Evolutionary conservation across 2,329 filamentous ascomycete genomes (phyloP), one percentile per base, ranked within the genome.

Genomic region (Cladosporium halotolerans): DNA sequence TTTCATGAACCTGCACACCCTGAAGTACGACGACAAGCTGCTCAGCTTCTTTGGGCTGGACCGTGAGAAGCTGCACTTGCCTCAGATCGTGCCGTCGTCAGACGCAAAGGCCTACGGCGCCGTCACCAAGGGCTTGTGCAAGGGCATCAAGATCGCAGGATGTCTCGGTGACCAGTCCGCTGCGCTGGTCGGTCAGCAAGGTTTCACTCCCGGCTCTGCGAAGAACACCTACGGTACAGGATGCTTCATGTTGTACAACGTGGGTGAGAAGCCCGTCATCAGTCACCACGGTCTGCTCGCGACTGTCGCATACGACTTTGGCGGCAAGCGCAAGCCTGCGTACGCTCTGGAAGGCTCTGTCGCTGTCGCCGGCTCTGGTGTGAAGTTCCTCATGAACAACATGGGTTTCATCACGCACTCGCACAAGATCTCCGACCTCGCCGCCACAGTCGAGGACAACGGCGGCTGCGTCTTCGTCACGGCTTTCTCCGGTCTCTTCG

Each of bases 151-250:
- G 51, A 91, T 93, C 60, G 82, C 86, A n/a, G 88, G 88, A 63
- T 91, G 87, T 65, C 73, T 93, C 28, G 89, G 89, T 58, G 89
- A 95, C 66, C 89, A 95, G 70, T 92, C 89, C 39, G 85, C 88
- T 51, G 89, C 89, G 13, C 75, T 95, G 47, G 88, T 95, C 16
- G 89, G 89, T 11, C 61, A 66, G 57, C 64, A 68, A 53, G 89
- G 87, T 16, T 93, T 95, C 72, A 79, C 76, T 3, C 84, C 88
- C 1, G 89, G 89, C 48, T 80, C 83, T 62, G 89, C 88, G 39
- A 93, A 93, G 76, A 92, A 91, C 71, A 93, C 88, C 0, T 93
- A 93, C 66, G 88, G 88, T 40, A 93, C 88, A 0, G 88, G 88
- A 43, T 91, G 88, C 67, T 93, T 93, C 74, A 74, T 93, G 58